Percentiles rank a stretch among this genome's conserved stretches.
Conservation (phyloP, 768 basidiomycete species). For the Auriscalpium orientale region DNA sequence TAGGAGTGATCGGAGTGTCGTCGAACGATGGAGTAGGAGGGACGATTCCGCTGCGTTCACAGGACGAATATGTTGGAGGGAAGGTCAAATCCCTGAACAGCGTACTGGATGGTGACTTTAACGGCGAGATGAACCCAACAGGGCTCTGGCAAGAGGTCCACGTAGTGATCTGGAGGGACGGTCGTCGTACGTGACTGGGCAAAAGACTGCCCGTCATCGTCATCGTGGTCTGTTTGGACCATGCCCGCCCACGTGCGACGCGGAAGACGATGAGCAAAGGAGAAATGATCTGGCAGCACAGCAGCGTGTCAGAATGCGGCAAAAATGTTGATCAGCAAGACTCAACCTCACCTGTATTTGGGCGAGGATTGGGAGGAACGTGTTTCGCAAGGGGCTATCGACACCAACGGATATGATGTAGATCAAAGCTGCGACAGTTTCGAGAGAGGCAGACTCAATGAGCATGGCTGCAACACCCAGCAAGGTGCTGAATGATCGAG, state of each 20-base stretch:
- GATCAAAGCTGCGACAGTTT: constrained; percentile 4
- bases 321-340: neutral
- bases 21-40: neutral
- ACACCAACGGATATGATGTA: constrained; percentile 14
- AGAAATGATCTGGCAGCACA: constrained; percentile 5
- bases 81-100: neutral
- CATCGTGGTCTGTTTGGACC: neutral
- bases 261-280: constrained; percentile 14
- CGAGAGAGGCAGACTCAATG: constrained; percentile 12
- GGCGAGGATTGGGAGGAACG: constrained; percentile 12
- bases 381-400: constrained; percentile 9
- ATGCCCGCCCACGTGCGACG: constrained; percentile 6
- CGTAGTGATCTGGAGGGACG: neutral
- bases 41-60: neutral
- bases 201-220: neutral
- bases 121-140: neutral
- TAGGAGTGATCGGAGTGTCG: neutral
- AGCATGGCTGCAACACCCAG: neutral
- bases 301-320: too few species aligned
- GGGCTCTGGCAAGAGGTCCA: neutral
- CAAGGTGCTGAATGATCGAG: constrained; percentile 1
- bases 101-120: neutral
- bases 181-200: neutral
- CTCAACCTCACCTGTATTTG: constrained; percentile 11
- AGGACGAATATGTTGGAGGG: neutral